These are phyloP conservation scores for Tylopilus balloui DNA, from an alignment of 768 basidiomycete genomes.

Conservation along the genomic window DNA sequence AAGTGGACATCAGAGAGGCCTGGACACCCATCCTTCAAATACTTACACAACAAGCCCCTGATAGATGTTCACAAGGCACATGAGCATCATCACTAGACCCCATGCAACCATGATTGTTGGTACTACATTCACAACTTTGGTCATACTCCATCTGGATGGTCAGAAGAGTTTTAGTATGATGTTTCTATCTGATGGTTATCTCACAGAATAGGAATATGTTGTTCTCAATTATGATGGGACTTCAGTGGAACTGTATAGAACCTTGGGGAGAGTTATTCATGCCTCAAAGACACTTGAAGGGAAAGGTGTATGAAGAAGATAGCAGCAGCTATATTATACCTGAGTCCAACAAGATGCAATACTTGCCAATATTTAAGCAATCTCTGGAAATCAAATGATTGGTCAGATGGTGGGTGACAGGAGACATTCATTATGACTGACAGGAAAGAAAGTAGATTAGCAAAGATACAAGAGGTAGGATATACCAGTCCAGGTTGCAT, in stretches of 20 bases:
- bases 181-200: constrained; percentile 28
- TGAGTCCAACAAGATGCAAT: constrained; percentile 30
- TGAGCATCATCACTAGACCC: constrained; percentile 38
- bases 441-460: constrained; percentile 45
- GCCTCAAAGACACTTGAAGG: not conserved
- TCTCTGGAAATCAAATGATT: constrained; percentile 27
- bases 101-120: constrained; percentile 37
- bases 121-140: constrained; percentile 29
- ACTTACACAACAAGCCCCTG: constrained; percentile 31
- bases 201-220: not conserved
- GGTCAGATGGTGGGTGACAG: not conserved
- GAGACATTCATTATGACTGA: constrained; percentile 22
- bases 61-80: constrained; percentile 35
- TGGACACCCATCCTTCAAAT: not conserved
- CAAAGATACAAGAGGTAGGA: constrained; percentile 42
- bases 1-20: not conserved
- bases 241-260: constrained; percentile 37
- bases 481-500: constrained; percentile 42
- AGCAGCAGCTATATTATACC: constrained; percentile 36
- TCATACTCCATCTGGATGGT: constrained; percentile 36
- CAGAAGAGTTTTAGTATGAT: constrained; percentile 34
- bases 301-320: constrained; percentile 33
- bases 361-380: constrained; percentile 42
- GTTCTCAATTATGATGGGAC: constrained; percentile 33
- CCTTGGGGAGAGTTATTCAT: constrained; percentile 13